Base-by-base conservation (phyloP, 352 stramenopile species). In the Pythium phragmiticola region DNA sequence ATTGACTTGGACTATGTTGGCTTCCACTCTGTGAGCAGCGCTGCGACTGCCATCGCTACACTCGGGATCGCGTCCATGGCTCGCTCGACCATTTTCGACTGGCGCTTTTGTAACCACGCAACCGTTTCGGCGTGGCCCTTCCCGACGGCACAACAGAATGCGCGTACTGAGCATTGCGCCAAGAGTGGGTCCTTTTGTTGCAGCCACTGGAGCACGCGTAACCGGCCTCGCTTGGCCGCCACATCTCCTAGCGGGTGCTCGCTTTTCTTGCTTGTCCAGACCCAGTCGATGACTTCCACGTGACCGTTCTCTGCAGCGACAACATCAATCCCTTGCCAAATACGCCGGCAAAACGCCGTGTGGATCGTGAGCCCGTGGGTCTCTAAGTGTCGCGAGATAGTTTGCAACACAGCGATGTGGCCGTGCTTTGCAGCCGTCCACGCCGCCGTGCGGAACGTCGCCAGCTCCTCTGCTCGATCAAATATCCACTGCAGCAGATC, bases 401-500 rank as follows among this genome's bases (percentile, higher is more conserved):
- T 48, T 26, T 60, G 51, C 13, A 66, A 16, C 4, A 66, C 51
- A 42, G 7, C 45, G 14, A 60, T 12, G 36, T 66, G 50, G 17
- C 51, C 50, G 23, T 60, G 34, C 21, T 55, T 60, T 4, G 60
- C 60, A 11, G 28, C 60, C 8, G 50, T 56, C 60, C 60, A 66
- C 7, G 37, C 60, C 1, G 52, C 52, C 14, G 60, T 66, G 13
- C 60, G 60, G 21, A 66, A 59, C 19, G 48, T 65, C 47, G 48
- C 14, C 2, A 66, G 42, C n/a, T 60, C 50, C 33, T 66, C 50
- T 1, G 45, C 41, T 16, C 42, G 52, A 34, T 4, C 39, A 14
- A 60, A 57, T 1, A 66, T 19, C 60, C 49, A 60, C 30, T 56
- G 50, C 2, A 66, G 42, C 16, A 66, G 21, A 21, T 66, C 60